Base-by-base conservation (phyloP, 2,329 filamentous ascomycete genomes). In the Myriosclerotinia scirpicola region DNA sequence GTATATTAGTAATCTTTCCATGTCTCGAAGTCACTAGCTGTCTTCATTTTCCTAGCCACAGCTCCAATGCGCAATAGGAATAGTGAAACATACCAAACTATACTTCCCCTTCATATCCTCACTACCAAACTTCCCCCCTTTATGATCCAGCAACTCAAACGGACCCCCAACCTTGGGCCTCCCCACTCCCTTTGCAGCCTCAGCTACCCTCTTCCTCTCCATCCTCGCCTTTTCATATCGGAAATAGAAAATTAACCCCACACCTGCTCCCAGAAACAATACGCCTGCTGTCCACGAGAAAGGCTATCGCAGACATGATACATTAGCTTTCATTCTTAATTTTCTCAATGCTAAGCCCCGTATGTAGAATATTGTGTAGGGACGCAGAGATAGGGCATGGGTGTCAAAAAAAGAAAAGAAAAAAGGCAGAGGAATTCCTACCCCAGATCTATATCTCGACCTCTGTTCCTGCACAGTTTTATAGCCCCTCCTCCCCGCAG, bases 211-310 rank as follows among this genome's bases (percentile, higher is more conserved):
- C 81, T 93, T 91, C 70, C 93, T 87, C 77, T 95, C 89, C 87
- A 99, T 89, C 75, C 95, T 89, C 73, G 87, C 87, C 82, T 98
- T 98, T 79, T 99, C 95, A 74, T 88, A 87, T 75, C 93, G 92
- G 79, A 99, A 98, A 78, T 98, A 99, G 79, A 91, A 86, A 68
- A 93, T 88, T 74, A 99, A 83, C 38, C 87, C 89, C 15, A 81
- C 88, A 73, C 91, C 93, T 2, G 93, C 90, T 56, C 85, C 76
- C 71, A 98, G 83, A 81, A 99, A 98, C 70, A 99, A 84, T 61
- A 93, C 73, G 22, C 92, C 94, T 42, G 94, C 90, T 80, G 92
- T 94, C 87, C 91, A 93, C 64, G 93, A 97, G 81, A 99, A 98
- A 40, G 95, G 95, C 89, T 93, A 70, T 40, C 26, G 20, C 50